Base-by-base conservation (phyloP, 2,329 filamentous ascomycete genomes). In the Sordariomycetes sp. region DNA sequence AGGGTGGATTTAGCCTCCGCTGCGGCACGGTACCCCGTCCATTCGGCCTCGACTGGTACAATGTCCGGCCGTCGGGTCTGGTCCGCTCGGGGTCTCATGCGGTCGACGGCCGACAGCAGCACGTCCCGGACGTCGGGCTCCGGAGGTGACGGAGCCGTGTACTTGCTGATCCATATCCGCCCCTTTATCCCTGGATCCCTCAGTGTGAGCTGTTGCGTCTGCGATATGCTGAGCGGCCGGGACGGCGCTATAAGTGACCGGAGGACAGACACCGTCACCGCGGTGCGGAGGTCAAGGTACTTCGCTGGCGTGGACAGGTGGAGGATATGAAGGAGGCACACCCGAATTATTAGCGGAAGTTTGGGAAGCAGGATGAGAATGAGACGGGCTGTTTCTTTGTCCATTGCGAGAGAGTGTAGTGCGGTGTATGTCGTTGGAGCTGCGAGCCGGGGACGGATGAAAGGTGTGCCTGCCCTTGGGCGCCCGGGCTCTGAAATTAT, bases 201-300 rank as follows among this genome's bases (percentile, higher is more conserved):
- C 52, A 80, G 71, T 1, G 81, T 79, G n/a, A 80, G 63, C 50
- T 71, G 73, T 69, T 96, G 92, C 7, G 79, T 71, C 60, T 82
- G 77, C 0, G 78, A 74, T 25, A 95, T 70, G 28, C 81, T 74
- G 12, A 63, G 66, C 0, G 76, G 74, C 17, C 70, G 72, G 1
- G 70, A 68, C 2, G 73, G 70, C 15, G 68, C 61, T 25, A 66
- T 55, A 57, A 90, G 74, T 0, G 80, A 80, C 22, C 89, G 85
- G n/a, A 96, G 68, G 17, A 94, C 72, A 28, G 82, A 79, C 58
- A 96, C 76, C 1, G 79, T 84, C 57, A 96, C 66, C 58, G 87
- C 86, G 15, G 86, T 92, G 55, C 79, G 79, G 3, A 96, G 72
- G 67, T 95, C 87, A 72, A 92, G 85, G 73, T 94, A 89, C 53